Base-by-base conservation (phyloP, 2,329 filamentous ascomycete genomes). In the Sodiomyces alkalinus region DNA sequence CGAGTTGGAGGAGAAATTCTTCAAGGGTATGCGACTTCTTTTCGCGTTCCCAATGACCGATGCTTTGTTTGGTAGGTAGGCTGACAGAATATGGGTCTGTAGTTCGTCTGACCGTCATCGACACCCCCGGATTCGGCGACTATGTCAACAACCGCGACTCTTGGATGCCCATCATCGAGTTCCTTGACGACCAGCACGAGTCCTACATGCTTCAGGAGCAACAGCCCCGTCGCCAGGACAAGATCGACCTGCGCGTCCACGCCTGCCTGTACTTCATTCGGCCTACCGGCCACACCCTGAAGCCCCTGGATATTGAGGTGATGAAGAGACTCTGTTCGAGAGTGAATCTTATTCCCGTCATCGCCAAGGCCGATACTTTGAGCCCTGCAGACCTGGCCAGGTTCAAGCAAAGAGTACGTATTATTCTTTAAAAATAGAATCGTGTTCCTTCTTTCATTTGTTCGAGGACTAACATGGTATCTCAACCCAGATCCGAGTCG, bases 191-290 rank as follows among this genome's bases (percentile, higher is more conserved):
- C 63, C 90, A 98, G 71, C 92, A 98, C 58, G 90, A 98, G 69
- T 98, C 90, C 20, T 98, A 98, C 63, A 98, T 98, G 90, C 72
- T 98, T 53, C 90, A 98, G 68, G 90, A 98, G 74, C 90, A 98
- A 62, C 90, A 98, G 64, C 90, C 92, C 45, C 83, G 83, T 60
- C 85, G 90, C 50, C 77, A 80, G 49, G 90, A 98, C 68, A 98
- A 96, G 74, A 98, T 98, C 48, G 90, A 98, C 54, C 80, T 98
- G 48, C 86, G 90, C 64, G 92, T 98, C 42, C 90, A 98, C 56
- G 80, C 87, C 42, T 98, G 90, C 61, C 60, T 98, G 53, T 98
- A 98, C 74, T 98, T 98, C 63, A 96, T 98, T 58, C 78, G 92
- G 52, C 90, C 90, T 33, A 98, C 90, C 31, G 92, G 90, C 52